Evolutionary conservation across 805 yeast genomes (phyloP), one percentile per base, ranked within the genome.

Genomic region (Kurtzmaniella fragi): DNA sequence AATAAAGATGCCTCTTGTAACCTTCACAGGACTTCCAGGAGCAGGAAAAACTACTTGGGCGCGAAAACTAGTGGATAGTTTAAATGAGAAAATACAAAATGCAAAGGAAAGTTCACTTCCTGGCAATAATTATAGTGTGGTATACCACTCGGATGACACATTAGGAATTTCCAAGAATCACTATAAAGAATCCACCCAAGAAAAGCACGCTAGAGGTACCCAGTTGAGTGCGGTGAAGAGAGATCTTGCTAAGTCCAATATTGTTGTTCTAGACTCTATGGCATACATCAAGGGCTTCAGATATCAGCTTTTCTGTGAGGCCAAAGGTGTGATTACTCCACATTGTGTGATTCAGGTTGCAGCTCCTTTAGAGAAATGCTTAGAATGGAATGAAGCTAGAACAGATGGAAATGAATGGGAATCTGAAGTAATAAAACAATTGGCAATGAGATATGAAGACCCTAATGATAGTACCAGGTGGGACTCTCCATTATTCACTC

Each of bases 221-320:
- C 95, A 90, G 51, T 81, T 90, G 64, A 78, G 95, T 0, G 96
- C 95, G 0, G 93, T 91, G 13, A 87, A 88, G 52, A 71, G 97
- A 47, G 87, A 84, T 46, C 60, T 93, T 3, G 70, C 84, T 1
- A 72, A 81, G 30, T 67, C 73, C 25, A 80, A 77, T 15, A 71
- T 93, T 23, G 97, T 93, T 1, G 79, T 93, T 13, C 70, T 93
- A 38, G 99, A 93, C 57, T 77, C 93, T 1, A 68, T 89, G 51
- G 80, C 86, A 31, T 93, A 93, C 57, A 93, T 93, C 52, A 93
- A 93, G 56, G 99, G 99, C 0, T 89, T 90, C 58, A 70, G 99
- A 43, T 93, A 93, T 61, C 99, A 93, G 61, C 68, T 93, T 38
- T 89, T 79, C 58, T 90, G 97, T 60, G 99, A 93, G 59, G 90